phyloP scores from a whole-genome alignment of 495 filamentous ascomycete species.

The Terfezia boudieri region DNA sequence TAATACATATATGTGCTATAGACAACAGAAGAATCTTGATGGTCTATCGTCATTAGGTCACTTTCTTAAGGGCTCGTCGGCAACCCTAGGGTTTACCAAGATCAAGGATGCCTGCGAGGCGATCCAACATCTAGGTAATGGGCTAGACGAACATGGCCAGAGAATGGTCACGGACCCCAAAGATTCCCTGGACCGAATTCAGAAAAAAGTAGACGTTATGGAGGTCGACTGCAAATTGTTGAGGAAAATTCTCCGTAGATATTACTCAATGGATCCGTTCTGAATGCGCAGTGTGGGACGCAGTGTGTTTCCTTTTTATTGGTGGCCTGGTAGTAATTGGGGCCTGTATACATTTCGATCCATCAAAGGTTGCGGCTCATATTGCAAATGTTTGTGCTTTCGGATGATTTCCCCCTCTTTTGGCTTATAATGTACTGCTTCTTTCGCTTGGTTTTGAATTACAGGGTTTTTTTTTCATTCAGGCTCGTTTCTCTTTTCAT shows the following conservation, averaged over 20 bases:
- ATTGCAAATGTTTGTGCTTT: too few species aligned
- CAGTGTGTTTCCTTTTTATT: too few species aligned
- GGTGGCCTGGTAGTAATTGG: too few species aligned
- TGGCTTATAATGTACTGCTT: too few species aligned
- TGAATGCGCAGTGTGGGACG: too few species aligned
- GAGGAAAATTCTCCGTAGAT: constrained; percentile 45
- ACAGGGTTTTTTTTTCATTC: too few species aligned
- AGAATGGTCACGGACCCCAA: constrained; percentile 37
- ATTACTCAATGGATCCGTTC: constrained; percentile 33
- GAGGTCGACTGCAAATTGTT: constrained; percentile 60
- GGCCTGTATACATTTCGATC: too few species aligned
- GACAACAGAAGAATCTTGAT: constrained; percentile 38
- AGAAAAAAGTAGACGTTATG: constrained; percentile 42
- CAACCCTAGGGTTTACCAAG: constrained; percentile 77
- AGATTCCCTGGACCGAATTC: constrained; percentile 43
- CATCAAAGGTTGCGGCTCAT: too few species aligned
- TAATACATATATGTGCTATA: constrained; percentile 17
- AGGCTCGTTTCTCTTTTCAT: too few species aligned
- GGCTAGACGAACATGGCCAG: constrained; percentile 53
- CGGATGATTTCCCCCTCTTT: too few species aligned
- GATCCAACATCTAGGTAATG: constrained; percentile 77
- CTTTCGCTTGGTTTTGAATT: too few species aligned
- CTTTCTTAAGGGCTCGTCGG: constrained; percentile 95
- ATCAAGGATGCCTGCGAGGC: constrained; percentile 86
- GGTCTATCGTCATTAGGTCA: constrained; percentile 69